These are phyloP conservation scores for Xylaria cubensis DNA, from an alignment of 495 filamentous ascomycete species.

Conservation along the genomic window DNA sequence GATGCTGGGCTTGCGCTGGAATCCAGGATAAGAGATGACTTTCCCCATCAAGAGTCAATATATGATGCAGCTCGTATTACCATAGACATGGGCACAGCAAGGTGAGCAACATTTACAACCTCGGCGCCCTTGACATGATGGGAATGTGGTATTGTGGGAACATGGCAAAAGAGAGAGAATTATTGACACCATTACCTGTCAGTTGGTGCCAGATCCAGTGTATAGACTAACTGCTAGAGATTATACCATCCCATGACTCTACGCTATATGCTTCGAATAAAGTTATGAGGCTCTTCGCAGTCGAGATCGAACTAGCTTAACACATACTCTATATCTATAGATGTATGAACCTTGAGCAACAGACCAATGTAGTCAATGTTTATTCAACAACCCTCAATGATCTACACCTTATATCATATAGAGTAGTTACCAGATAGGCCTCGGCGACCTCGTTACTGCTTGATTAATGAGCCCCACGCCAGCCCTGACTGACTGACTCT, in stretches of 20 bases:
- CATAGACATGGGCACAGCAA: neutral
- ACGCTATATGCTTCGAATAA: neutral
- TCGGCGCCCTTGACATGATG: neutral
- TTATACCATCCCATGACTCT: neutral
- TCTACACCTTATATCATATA: neutral
- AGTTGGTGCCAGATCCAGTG: neutral
- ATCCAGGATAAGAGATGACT: conserved; percentile 1
- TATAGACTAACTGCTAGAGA: neutral
- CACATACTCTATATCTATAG: neutral
- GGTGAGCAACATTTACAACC: neutral
- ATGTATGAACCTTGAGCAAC: neutral
- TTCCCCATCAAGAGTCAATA: conserved; percentile 2
- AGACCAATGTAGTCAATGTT: neutral
- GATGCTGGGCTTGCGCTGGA: neutral
- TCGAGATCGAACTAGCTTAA: neutral
- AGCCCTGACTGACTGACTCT: conserved; percentile 3
- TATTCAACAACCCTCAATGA: neutral
- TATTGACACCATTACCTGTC: neutral
- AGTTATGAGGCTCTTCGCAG: neutral
- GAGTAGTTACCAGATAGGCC: neutral
- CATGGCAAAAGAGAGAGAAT: neutral
- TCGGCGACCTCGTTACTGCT: conserved; percentile 3
- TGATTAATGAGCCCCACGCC: neutral
- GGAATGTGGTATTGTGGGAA: neutral
- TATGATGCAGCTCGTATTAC: conserved; percentile 8